Base-by-base conservation (phyloP, 805 yeast genomes). In the Wickerhamomyces xylosicus region DNA sequence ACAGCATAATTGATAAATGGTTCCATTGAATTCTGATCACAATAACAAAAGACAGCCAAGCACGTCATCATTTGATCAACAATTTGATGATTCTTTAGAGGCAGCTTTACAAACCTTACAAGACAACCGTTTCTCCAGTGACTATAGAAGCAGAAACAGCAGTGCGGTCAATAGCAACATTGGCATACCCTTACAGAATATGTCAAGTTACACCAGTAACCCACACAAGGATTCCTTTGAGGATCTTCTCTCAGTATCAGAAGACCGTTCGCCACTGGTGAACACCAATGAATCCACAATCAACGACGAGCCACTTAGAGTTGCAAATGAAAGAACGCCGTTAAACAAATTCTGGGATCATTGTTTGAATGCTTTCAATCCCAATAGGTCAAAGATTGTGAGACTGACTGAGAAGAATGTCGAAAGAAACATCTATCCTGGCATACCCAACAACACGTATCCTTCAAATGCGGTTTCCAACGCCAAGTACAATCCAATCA, bases 401-500 rank as follows among this genome's bases (percentile, higher is more conserved):
- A 47, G 48, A 27, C 44, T 57, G 35, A 53, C 54, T 2, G 58
- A 57, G 18, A 48, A 54, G 27, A 53, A 57, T 42, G 42, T 48
- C 2, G 70, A 66, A 44, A 57, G 72, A 48, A 63, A 63, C 34
- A 59, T 68, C 3, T 64, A 64, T 44, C 71, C 71, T 3, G 63
- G 62, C 18, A 59, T 66, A 25, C 65, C 71, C 2, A 61, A 60
- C 5, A 42, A 56, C 36, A 56, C 49, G 36, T 65, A 63, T 40
- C 65, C 92, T 2, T 62, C 85, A 11, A 92, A 92, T 57, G 85
- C 92, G 6, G 73, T 92, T 13, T 84, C 95, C 35, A 92, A 92
- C 60, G 97, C 98, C 18, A 90, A 89, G 61, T 92, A 92, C 62
- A 85, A 85, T 50, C 85, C 92, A 2, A 56, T 86, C 29, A 78